A percentile compares a stretch with the other conserved stretches of the same genome.
Evolutionary conservation across 208 protist species (phyloP).

Genomic region (Leishmania gerbilli): DNA sequence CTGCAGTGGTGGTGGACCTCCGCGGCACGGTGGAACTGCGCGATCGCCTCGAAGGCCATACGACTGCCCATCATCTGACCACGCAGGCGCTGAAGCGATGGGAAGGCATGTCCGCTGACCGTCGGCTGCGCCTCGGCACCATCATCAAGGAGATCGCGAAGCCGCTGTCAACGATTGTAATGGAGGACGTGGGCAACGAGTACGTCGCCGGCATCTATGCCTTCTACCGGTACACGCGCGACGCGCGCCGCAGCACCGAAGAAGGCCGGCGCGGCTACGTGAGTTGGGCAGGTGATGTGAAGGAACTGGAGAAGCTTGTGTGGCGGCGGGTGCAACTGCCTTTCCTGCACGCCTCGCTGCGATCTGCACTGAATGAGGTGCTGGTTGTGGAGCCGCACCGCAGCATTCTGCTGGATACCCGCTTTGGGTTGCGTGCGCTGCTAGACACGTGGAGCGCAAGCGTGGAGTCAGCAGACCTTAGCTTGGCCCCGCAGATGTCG

Average conservation of each 20-base stretch:
- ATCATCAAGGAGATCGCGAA: constrained; percentile 45
- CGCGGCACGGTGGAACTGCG: constrained; percentile 47
- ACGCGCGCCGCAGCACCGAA: constrained; percentile 27
- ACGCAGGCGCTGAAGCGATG: constrained; percentile 40
- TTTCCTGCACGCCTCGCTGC: constrained; percentile 39
- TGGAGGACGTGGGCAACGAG: constrained; percentile 43
- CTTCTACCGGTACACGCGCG: constrained; percentile 53
- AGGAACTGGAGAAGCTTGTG: constrained; percentile 45
- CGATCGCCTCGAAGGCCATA: constrained; percentile 46
- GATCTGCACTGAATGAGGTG: constrained; percentile 35
- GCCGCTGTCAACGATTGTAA: constrained; percentile 40
- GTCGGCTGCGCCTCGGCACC: constrained; percentile 28
- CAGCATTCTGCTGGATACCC: constrained; percentile 50
- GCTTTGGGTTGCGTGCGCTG: constrained; percentile 55
- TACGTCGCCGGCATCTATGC: constrained; percentile 38
- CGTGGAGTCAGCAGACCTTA: constrained; percentile 20
- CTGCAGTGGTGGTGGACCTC: constrained; percentile 36
- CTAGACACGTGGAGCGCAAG: constrained; percentile 52
- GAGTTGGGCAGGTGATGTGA: constrained; percentile 41
- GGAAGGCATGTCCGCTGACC: constrained; percentile 24
- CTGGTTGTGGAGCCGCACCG: constrained; percentile 63
- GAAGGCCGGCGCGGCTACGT: constrained; percentile 48
- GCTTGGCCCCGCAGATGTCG: constrained; percentile 17
- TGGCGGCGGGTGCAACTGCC: constrained; percentile 37
- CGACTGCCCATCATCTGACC: constrained; percentile 33